These are phyloP conservation scores for Corymbia citriodora DNA, from an alignment of 441 rosid species.

Conservation along the genomic window DNA sequence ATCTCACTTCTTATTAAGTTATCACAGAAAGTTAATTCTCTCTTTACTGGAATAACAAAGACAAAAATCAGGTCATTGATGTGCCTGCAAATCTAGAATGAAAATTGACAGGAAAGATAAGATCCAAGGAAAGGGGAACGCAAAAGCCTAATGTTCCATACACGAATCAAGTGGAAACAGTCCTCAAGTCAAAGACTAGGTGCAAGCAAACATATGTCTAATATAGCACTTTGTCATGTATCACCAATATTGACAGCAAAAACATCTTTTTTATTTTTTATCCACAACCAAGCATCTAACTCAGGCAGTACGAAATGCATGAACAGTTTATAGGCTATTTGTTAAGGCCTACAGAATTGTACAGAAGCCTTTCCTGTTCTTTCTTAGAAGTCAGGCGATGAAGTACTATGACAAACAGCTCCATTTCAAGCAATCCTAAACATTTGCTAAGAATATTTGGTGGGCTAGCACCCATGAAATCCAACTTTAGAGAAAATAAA, in stretches of 20 bases:
- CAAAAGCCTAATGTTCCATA: background rate
- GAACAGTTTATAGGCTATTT: background rate
- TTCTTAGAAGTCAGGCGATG: background rate
- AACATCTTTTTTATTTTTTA: background rate
- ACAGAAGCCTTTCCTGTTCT: background rate
- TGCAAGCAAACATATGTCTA: background rate
- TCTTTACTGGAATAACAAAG: too few relatives aligned
- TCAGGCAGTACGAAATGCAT: background rate
- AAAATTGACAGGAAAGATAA: too few relatives aligned
- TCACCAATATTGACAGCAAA: background rate
- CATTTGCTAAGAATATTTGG: background rate
- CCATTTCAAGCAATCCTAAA: background rate
- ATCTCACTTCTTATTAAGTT: too few relatives aligned
- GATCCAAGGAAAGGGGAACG: constrained; percentile 17
- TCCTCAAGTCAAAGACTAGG: background rate
- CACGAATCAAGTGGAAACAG: background rate
- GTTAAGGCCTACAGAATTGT: background rate
- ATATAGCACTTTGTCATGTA: background rate
- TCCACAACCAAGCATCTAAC: background rate
- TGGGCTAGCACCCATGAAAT: background rate
- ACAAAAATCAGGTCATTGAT: too few relatives aligned
- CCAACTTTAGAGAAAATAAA: background rate
- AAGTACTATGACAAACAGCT: background rate
- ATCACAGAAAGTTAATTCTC: too few relatives aligned
- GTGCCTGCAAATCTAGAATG: too few relatives aligned